Evolutionary conservation across 179 eudicot genomes (phyloP), one percentile per base, ranked within the genome.

Genomic region (Spinacia oleracea): DNA sequence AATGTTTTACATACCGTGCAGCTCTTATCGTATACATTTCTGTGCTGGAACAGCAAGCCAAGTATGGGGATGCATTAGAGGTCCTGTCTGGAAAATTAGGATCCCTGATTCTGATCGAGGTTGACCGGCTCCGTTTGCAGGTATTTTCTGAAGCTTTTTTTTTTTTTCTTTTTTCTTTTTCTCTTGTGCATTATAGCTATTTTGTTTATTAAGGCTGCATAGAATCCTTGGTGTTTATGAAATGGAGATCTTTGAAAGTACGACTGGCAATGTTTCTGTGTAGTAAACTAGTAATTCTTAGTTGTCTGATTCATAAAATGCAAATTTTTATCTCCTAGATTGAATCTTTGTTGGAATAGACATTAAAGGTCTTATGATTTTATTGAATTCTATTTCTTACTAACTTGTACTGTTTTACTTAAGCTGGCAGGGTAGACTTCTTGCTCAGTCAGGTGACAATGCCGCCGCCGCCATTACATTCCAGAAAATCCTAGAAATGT

Each of bases 381-480:
- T 25, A 23, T 31, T 66, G 77, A 51, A 59, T 79, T 63, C 68
- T 38, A 60, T 74, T 79, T 81, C 87, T 92, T 92, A 74, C 84
- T 70, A 83, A 87, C 78, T 79, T 85, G 81, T 84, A 76, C 80
- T 88, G 86, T 85, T 90, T 90, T 87, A 89, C 88, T 90, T 87
- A 93, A 95, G 95, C 92, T 86, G 90, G 92, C 98, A 95, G 99
- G 99, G 99, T 81, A 90, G 91, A 87, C 98, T 96, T 88, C 98
- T 93, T 87, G 98, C 98, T 81, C 89, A 82, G 87, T 91, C 91
- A 81, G 92, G 97, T 76, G 99, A 96, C 85, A 87, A 86, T 85
- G 89, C 82, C 75, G 90, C 89, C 71, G 99, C 98, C 38, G 91
- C 92, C 55, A 87, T 84, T 74, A 82, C 88, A 62, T 96, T 91